These are phyloP conservation scores for Colletotrichum agaves DNA, from an alignment of 2,329 filamentous ascomycete genomes.

Conservation along the genomic window DNA sequence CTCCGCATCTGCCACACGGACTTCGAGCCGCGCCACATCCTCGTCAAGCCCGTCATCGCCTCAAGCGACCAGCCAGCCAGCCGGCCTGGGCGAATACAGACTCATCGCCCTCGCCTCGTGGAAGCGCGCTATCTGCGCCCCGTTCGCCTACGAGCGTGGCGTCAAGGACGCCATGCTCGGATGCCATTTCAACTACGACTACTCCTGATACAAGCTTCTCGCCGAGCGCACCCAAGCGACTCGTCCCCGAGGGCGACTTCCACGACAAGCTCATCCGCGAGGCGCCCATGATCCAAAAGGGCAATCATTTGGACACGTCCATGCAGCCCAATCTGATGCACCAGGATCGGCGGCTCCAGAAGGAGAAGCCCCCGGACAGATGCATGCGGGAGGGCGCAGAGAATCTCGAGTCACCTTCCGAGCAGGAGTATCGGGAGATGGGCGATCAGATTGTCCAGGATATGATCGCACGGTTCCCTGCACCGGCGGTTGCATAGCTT, in stretches of 20 bases:
- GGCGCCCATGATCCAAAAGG: neutral
- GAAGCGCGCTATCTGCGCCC: neutral
- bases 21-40: constrained; percentile 15
- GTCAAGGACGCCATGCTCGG: constrained; percentile 12
- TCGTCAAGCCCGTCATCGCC: constrained; percentile 4
- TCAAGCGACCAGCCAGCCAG: neutral
- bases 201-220: constrained; percentile 1
- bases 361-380: neutral
- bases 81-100: neutral
- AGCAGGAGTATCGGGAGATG: constrained; percentile 5
- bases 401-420: neutral
- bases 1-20: constrained; percentile 15
- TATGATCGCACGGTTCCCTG: neutral
- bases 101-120: constrained; percentile 4
- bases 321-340: neutral
- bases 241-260: neutral
- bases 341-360: neutral
- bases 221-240: neutral
- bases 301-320: neutral
- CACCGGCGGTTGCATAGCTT: too few species aligned
- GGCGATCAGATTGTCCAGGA: neutral
- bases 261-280: neutral
- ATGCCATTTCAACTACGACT: constrained; percentile 15
- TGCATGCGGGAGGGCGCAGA: neutral
- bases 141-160: constrained; percentile 15